Percentiles rank a stretch among this genome's conserved stretches.
These are phyloP conservation scores for Venturiaceae sp. DNA, from an alignment of 2,329 filamentous ascomycete genomes.

Conservation along the genomic window DNA sequence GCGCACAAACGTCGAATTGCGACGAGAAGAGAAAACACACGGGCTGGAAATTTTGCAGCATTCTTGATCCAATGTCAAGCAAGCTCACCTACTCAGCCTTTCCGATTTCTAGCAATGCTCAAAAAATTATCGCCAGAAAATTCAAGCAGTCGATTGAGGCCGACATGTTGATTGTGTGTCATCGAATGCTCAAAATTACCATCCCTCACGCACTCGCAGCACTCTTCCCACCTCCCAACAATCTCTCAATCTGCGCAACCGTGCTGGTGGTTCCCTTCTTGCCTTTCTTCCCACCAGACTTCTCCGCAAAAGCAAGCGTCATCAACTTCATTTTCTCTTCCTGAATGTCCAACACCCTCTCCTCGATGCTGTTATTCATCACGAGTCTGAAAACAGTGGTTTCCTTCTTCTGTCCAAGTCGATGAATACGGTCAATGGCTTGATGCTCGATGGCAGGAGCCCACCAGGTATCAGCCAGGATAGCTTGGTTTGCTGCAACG, in stretches of 20 bases:
- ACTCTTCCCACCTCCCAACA: slow-evolving; percentile 18
- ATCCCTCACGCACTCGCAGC: background rate
- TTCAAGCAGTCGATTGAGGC: background rate
- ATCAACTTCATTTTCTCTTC: slow-evolving; percentile 70
- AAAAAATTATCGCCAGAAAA: background rate
- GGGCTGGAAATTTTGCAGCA: no score
- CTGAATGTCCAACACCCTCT: slow-evolving; percentile 70
- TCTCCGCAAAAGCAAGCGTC: slow-evolving; percentile 70
- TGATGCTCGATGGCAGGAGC: slow-evolving; percentile 89
- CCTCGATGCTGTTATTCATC: slow-evolving; percentile 72
- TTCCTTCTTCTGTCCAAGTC: slow-evolving; percentile 69
- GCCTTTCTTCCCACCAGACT: slow-evolving; percentile 35
- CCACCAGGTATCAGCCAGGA: slow-evolving; percentile 81
- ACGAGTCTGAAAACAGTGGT: slow-evolving; percentile 75
- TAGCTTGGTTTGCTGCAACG: slow-evolving; percentile 75
- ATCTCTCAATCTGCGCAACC: slow-evolving; percentile 28
- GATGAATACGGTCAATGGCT: slow-evolving; percentile 78
- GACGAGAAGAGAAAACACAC: no score
- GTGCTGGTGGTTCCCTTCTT: slow-evolving; percentile 44
- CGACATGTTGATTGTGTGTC: background rate
- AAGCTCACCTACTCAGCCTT: background rate
- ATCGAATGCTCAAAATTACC: background rate
- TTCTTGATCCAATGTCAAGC: no score
- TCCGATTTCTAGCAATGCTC: background rate
- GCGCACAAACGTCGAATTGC: no score